Conservation (phyloP, 805 yeast species). For the Wickerhamomyces silvicola region DNA sequence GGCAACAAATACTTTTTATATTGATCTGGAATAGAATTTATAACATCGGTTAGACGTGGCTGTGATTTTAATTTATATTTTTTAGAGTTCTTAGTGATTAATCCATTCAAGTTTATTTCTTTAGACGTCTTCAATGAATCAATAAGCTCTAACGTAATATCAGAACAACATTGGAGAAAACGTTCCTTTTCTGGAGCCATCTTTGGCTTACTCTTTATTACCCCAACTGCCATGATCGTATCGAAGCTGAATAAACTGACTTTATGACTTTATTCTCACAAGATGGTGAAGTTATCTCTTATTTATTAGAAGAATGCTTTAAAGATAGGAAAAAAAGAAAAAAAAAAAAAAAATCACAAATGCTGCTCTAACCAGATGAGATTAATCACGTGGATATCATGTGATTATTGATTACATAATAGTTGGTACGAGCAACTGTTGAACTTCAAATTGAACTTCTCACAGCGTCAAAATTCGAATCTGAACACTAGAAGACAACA, state of each 20-base stretch:
- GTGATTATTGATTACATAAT: not conserved
- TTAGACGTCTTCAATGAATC: constrained; percentile 65
- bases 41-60: constrained; percentile 92
- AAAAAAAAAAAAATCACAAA: not conserved
- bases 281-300: too few relatives aligned
- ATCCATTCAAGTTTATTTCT: constrained; percentile 85
- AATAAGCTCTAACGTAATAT: constrained; percentile 80
- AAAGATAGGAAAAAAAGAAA: constrained; percentile 2
- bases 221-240: constrained; percentile 22
- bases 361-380: constrained; percentile 6
- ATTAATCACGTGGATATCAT: constrained; percentile 1
- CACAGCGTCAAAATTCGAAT: not conserved
- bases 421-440: too few relatives aligned
- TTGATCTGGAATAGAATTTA: constrained; percentile 92
- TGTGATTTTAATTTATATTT: constrained; percentile 87
- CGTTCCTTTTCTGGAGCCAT: constrained; percentile 89
- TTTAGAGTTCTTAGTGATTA: constrained; percentile 78
- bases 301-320: too few relatives aligned
- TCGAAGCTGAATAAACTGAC: not conserved
- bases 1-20: constrained; percentile 88
- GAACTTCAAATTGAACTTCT: not conserved
- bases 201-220: constrained; percentile 45
- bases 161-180: constrained; percentile 88
- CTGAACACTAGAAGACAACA: too few relatives aligned
- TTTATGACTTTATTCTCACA: not conserved